A percentile compares a stretch with the other conserved stretches of the same genome.
Evolutionary conservation across 495 filamentous ascomycete species (phyloP).

Genomic region (Viridothelium virens): DNA sequence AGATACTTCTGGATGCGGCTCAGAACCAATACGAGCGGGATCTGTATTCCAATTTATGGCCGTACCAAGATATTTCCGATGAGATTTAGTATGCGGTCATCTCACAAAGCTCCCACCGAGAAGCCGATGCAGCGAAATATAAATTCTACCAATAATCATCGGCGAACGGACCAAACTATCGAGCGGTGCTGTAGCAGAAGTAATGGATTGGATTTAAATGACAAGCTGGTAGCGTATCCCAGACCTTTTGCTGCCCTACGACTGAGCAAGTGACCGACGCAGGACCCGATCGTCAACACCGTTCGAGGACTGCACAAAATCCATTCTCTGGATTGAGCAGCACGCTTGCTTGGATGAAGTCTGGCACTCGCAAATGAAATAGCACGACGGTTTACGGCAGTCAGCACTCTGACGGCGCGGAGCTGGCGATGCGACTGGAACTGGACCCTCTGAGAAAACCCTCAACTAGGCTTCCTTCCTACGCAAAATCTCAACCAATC

Average conservation of each 20-base stretch:
- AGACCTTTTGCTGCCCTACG: constrained; percentile 1
- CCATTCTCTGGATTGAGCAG: background rate
- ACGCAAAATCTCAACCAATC: background rate
- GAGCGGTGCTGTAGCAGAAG: background rate
- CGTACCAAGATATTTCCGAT: constrained; percentile 30
- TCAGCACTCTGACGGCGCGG: background rate
- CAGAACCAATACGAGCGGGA: constrained; percentile 28
- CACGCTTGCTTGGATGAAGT: background rate
- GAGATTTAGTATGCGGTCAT: constrained; percentile 6
- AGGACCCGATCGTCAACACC: background rate
- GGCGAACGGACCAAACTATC: background rate
- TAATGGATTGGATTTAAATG: background rate
- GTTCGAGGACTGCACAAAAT: background rate
- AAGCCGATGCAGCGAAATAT: constrained; percentile 8
- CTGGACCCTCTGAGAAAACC: background rate
- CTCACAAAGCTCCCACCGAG: background rate
- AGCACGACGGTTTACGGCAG: background rate
- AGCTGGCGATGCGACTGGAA: background rate
- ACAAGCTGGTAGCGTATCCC: background rate
- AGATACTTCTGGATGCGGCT: constrained; percentile 28
- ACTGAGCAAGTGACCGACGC: background rate
- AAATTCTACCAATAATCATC: background rate
- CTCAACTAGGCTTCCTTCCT: background rate
- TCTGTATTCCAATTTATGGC: constrained; percentile 32
- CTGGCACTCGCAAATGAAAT: background rate